Base-by-base conservation (phyloP, 164 flowering plant genomes). In the Umbellularia californica region DNA sequence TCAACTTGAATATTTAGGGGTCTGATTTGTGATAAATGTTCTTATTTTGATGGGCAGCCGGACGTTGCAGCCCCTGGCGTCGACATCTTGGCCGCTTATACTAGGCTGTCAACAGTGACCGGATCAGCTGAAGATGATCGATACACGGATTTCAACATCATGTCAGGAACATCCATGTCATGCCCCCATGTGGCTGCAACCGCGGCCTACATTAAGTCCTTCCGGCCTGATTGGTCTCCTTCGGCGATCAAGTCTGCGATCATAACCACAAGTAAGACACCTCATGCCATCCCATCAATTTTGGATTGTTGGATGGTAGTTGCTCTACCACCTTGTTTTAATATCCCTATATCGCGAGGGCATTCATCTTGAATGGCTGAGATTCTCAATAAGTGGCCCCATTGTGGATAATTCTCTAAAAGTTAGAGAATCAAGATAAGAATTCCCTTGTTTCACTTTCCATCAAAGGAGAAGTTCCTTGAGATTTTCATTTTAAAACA, bases 101-200 rank as follows among this genome's bases (percentile, higher is more conserved):
- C 93, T 2, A 71, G 70, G 68, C 69, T 81, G 65, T 23, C 80
- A 11, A 33, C 89, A 0, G 11, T 85, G n/a, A 81, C 90, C 0
- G 89, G 85, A 13, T 74, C 79, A 0, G 47, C 74, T 9, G 20
- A 2, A 5, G 79, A 77, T 20, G 17, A 68, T 3, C 63, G 79
- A 24, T 0, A 28, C 2, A 71, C 47, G 3, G 20, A 20, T 9
- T 77, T 51, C 74, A 77, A 24, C 68, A 55, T 77, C 58, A 10
- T 77, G 7, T 90, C 94, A 7, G 95, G 97, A 70, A 92, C 94
- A 12, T 92, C 97, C 41, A 92, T 90, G 94, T 81, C 97, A 50
- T 83, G 88, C 75, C 94, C 97, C 50, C 97, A 92, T 71, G 90
- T 65, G 86, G 73, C 67, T 19, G 75, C 72, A 0, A 88, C 91